Conservation (phyloP, 169 alveolate species). For the Miamiensis avidus region DNA sequence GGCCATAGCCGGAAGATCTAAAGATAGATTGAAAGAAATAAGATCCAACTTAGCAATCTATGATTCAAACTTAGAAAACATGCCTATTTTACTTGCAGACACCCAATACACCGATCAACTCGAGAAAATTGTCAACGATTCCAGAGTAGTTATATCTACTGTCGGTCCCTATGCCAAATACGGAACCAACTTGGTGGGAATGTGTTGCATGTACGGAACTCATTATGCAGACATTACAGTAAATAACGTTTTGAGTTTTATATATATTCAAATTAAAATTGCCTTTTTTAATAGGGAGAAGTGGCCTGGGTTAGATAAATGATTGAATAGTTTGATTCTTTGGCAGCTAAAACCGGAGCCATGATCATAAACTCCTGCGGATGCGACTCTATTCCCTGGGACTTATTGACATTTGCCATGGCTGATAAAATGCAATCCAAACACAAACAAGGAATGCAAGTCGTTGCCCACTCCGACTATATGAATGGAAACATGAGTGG, state of each 20-base stretch:
- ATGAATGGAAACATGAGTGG: neutral
- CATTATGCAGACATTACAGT: neutral
- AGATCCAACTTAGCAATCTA: neutral
- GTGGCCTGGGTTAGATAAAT: neutral
- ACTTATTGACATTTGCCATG: neutral
- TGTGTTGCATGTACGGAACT: neutral
- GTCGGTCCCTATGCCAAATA: neutral
- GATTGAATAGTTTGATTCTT: neutral
- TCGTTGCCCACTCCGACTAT: neutral
- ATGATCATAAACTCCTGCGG: neutral
- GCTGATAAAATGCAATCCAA: neutral
- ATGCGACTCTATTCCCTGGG: neutral
- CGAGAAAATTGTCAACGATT: neutral
- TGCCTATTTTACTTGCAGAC: neutral
- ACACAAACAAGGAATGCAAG: neutral
- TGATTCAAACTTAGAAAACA: neutral
- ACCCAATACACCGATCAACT: neutral
- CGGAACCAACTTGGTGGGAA: neutral
- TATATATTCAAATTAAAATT: no score
- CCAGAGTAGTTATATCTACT: neutral
- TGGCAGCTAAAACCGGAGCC: neutral
- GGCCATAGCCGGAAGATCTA: neutral
- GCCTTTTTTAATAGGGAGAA: neutral
- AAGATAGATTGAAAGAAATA: neutral
- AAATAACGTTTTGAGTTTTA: no score